Conservation (phyloP, 1,284 basidiomycete genomes). For the Boletus sp. region DNA sequence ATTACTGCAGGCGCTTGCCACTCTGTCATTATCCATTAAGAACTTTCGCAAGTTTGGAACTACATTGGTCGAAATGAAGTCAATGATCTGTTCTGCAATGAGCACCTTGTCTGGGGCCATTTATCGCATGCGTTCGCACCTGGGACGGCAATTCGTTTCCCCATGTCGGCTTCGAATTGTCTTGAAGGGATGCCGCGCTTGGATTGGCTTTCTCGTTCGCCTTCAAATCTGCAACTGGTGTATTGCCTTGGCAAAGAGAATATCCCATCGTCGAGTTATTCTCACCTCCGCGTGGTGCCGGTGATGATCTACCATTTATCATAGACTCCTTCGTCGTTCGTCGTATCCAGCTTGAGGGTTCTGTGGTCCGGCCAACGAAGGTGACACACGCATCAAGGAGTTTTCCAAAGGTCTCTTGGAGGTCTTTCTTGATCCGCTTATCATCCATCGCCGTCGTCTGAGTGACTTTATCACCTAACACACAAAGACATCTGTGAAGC, state of each 20-base stretch:
- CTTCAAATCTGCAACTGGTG: slow-evolving; percentile 43
- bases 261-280: neutral
- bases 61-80: slow-evolving; percentile 72
- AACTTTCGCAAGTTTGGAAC: slow-evolving; percentile 83
- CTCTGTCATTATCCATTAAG: slow-evolving; percentile 85
- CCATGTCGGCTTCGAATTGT: slow-evolving; percentile 47
- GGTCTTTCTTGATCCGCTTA: slow-evolving; percentile 83
- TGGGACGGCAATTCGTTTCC: slow-evolving; percentile 55
- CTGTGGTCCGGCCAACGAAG: slow-evolving; percentile 75
- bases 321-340: slow-evolving; percentile 64
- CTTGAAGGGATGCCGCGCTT: slow-evolving; percentile 47
- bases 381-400: slow-evolving; percentile 82
- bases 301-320: slow-evolving; percentile 71
- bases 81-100: slow-evolving; percentile 58
- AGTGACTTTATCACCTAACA: slow-evolving; percentile 83
- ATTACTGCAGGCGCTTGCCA: slow-evolving; percentile 77
- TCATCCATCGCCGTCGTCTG: slow-evolving; percentile 93
- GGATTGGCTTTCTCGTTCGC: slow-evolving; percentile 60
- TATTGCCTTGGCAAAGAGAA: slow-evolving; percentile 7
- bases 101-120: neutral
- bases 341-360: slow-evolving; percentile 81
- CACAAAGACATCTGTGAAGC: slow-evolving; percentile 69
- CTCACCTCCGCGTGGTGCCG: slow-evolving; percentile 55
- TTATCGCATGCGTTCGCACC: slow-evolving; percentile 39
- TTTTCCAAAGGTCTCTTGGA: slow-evolving; percentile 90